phyloP scores from a whole-genome alignment of 495 filamentous ascomycete genomes.

The Massariosphaeria phaeospora region DNA sequence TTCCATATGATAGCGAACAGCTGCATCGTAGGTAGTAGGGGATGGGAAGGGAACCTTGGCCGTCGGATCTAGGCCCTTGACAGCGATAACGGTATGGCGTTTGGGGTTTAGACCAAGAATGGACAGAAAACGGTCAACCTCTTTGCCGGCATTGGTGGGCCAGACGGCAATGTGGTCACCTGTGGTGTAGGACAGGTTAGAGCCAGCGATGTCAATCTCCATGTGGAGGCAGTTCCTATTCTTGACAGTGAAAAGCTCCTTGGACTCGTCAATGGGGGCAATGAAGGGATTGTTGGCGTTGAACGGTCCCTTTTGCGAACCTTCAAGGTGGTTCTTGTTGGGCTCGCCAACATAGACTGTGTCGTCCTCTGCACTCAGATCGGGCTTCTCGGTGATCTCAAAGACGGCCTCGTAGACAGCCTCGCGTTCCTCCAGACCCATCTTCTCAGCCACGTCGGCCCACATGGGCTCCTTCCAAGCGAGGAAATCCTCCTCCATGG shows the following conservation, averaged over 20 bases:
- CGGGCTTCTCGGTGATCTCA: slow-evolving; percentile 69
- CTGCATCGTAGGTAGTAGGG: slow-evolving; percentile 93
- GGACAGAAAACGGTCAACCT: slow-evolving; percentile 84
- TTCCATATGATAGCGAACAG: slow-evolving; percentile 94
- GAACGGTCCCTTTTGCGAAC: slow-evolving; percentile 78
- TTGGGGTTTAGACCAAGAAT: slow-evolving; percentile 72
- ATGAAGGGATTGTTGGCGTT: slow-evolving; percentile 97
- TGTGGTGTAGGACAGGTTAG: slow-evolving; percentile 85
- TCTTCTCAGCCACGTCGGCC: slow-evolving; percentile 69
- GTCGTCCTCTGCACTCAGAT: slow-evolving; percentile 68
- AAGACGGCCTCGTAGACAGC: slow-evolving; percentile 94
- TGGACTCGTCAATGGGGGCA: slow-evolving; percentile 85
- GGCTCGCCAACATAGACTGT: slow-evolving; percentile 93
- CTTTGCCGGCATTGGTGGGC: slow-evolving; percentile 90
- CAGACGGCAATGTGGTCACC: slow-evolving; percentile 97
- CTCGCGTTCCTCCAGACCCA: slow-evolving; percentile 91
- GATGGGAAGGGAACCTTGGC: slow-evolving; percentile 97
- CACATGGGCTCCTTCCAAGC: slow-evolving; percentile 99
- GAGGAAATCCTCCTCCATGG: slow-evolving; percentile 99
- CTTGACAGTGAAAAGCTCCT: slow-evolving; percentile 86
- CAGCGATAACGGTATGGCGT: slow-evolving; percentile 75
- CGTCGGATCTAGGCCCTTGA: slow-evolving; percentile 91
- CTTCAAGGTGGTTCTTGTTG: slow-evolving; percentile 91
- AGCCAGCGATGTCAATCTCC: slow-evolving; percentile 86
- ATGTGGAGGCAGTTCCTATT: slow-evolving; percentile 94